Percentiles rank a stretch among this genome's conserved stretches.
Conservation (phyloP, 148 eudicot genomes). For the Silene conica region DNA sequence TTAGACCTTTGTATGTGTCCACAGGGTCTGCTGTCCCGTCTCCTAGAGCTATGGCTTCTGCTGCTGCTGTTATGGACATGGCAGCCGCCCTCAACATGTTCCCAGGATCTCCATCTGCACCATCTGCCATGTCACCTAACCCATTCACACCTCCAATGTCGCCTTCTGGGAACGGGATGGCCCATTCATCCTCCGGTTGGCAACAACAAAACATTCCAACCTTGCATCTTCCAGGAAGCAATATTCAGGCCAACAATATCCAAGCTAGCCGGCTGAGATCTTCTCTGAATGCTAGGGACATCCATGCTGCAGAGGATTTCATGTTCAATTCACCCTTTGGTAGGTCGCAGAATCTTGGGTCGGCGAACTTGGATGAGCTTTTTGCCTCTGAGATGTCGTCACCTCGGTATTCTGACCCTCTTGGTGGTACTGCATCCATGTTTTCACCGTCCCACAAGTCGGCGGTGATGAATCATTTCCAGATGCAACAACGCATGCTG, state of each 20-base stretch:
- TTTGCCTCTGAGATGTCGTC: slow-evolving; percentile 43
- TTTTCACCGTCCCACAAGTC: slow-evolving; percentile 50
- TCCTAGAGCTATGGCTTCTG: slow-evolving; percentile 43
- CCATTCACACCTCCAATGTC: slow-evolving; percentile 40
- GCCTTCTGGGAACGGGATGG: slow-evolving; percentile 40
- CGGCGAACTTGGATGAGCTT: slow-evolving; percentile 46
- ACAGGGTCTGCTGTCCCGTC: slow-evolving; percentile 58
- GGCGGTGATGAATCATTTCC: slow-evolving; percentile 43
- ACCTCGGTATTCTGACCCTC: slow-evolving; percentile 41
- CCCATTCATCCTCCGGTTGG: slow-evolving; percentile 33
- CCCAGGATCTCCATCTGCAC: slow-evolving; percentile 44
- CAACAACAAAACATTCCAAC: slow-evolving; percentile 42
- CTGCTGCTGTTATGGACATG: slow-evolving; percentile 53
- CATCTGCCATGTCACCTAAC: slow-evolving; percentile 32
- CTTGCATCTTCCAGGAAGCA: slow-evolving; percentile 40
- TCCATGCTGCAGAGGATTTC: slow-evolving; percentile 27
- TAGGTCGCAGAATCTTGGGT: slow-evolving; percentile 32
- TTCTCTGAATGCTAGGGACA: slow-evolving; percentile 40
- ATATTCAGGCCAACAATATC: slow-evolving; percentile 33
- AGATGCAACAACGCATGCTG: slow-evolving; percentile 47
- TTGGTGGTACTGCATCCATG: slow-evolving; percentile 30
- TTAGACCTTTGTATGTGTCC: slow-evolving; percentile 42
- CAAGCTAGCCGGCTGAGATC: slow-evolving; percentile 43
- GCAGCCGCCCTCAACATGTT: slow-evolving; percentile 45
- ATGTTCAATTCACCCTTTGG: slow-evolving; percentile 31